These are phyloP conservation scores for Ilyonectria mors-panacis DNA, from an alignment of 2,329 filamentous ascomycete species.

Conservation along the genomic window DNA sequence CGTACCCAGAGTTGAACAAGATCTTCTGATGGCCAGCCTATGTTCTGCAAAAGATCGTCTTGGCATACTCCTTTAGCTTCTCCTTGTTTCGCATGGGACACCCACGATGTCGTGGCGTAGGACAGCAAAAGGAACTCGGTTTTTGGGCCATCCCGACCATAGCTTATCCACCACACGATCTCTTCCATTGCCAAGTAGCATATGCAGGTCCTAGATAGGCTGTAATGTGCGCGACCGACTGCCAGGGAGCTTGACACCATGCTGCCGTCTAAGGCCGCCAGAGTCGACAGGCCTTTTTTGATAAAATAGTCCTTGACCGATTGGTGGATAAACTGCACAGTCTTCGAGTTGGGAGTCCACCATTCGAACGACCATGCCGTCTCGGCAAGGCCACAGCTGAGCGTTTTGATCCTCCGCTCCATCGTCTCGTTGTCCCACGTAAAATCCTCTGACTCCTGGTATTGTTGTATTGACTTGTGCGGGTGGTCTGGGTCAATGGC, in stretches of 20 bases:
- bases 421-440: slow-evolving; percentile 31
- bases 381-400: slow-evolving; percentile 51
- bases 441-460: slow-evolving; percentile 34
- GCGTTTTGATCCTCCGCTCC: slow-evolving; percentile 35
- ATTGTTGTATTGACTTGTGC: slow-evolving; percentile 40
- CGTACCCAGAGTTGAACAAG: no score
- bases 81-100: neutral
- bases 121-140: no score
- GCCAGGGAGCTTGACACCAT: neutral
- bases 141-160: no score
- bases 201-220: no score
- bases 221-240: no score
- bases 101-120: neutral
- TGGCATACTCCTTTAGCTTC: neutral
- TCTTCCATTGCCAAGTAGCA: no score
- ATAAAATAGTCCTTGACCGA: slow-evolving; percentile 19
- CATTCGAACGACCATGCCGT: neutral
- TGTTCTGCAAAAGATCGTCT: neutral
- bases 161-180: no score
- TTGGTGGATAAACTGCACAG: slow-evolving; percentile 42
- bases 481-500: slow-evolving; percentile 42
- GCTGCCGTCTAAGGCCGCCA: neutral
- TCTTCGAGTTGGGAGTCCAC: neutral
- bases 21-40: neutral
- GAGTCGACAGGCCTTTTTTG: neutral